phyloP scores from a whole-genome alignment of 1,284 basidiomycete species.

The Anthracocystis walkeri region DNA sequence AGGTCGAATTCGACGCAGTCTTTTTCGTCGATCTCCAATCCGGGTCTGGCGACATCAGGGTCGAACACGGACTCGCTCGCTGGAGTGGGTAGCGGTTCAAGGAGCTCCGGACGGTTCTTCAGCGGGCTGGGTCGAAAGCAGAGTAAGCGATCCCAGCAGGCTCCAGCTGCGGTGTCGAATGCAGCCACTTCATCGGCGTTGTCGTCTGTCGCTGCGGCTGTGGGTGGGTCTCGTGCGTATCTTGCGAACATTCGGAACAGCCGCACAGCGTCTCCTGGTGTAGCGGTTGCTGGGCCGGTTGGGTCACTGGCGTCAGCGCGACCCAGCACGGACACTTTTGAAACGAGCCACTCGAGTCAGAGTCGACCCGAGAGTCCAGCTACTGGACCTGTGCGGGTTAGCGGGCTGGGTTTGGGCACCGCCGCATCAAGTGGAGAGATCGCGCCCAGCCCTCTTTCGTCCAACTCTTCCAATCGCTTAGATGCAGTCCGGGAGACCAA shows the following conservation, averaged over 20 bases:
- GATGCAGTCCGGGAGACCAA: conserved; percentile 13
- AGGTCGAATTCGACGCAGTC: conserved; percentile 39
- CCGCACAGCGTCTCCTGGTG: conserved; percentile 16
- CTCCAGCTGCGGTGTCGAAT: conserved; percentile 7
- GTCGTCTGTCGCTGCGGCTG: conserved; percentile 19
- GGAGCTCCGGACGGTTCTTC: conserved; percentile 42
- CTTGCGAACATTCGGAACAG: conserved; percentile 29
- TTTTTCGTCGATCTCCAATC: conserved; percentile 13
- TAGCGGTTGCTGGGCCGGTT: neutral
- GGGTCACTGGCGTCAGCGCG: conserved; percentile 7
- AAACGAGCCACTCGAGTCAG: conserved; percentile 27
- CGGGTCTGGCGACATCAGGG: neutral
- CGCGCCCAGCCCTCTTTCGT: conserved; percentile 1
- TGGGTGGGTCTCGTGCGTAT: conserved; percentile 34
- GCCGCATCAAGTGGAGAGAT: conserved; percentile 7
- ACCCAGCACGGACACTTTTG: conserved; percentile 33
- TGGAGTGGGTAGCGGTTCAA: conserved; percentile 3
- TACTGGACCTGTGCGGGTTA: conserved; percentile 11
- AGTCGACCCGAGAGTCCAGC: conserved; percentile 37
- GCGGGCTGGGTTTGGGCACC: conserved; percentile 15
- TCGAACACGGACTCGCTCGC: conserved; percentile 11
- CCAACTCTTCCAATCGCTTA: conserved; percentile 1
- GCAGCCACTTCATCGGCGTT: neutral
- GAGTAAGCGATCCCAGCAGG: conserved; percentile 31
- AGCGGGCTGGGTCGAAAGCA: conserved; percentile 39